Base-by-base conservation (phyloP, 2,329 filamentous ascomycete species). In the Penicillium sp. region DNA sequence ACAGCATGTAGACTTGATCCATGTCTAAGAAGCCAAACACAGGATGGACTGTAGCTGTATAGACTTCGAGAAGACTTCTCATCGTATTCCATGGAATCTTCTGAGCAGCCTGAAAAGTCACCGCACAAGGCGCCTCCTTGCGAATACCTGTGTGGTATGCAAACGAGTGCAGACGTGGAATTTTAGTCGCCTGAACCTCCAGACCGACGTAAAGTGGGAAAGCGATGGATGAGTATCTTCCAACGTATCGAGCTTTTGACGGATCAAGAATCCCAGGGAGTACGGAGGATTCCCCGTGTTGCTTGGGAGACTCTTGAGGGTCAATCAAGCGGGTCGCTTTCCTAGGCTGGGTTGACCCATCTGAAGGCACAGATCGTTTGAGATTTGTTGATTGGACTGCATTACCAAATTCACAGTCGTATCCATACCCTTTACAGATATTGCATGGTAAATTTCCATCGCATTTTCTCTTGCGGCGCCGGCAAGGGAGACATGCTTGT, bases 121-220 rank as follows among this genome's bases (percentile, higher is more conserved):
- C 64, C 0, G 47, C 39, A 45, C 53, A 57, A 6, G 59, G 56
- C n/a, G 60, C 54, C 39, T 73, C 70, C 16, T 55, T 52, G 23
- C 71, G 59, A 18, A 65, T 59, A 0, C 69, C 69, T 9, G 63
- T 47, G 49, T 74, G 70, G 54, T 69, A 73, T 13, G 61, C 71
- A 55, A 70, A 74, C 1, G 69, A 70, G 49, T 74, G 71, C 15
- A 74, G 51, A 21, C 68, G 62, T 6, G 69, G 70, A n/a, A 68
- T 68, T 9, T 65, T 65, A 1, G 59, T 42, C 8, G 70, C 61
- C 42, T 68, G 65, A 34, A 74, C 46, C 36, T 65, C 61, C 23
- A 68, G 45, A 15, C 68, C 70, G 13, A 73, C 58, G 44, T 54
- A 63, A 26, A 63, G 60, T 1, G 71, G 66, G 38, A 71, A 70